phyloP scores from a whole-genome alignment of 805 yeast genomes.

The Myxozyma neotropica region DNA sequence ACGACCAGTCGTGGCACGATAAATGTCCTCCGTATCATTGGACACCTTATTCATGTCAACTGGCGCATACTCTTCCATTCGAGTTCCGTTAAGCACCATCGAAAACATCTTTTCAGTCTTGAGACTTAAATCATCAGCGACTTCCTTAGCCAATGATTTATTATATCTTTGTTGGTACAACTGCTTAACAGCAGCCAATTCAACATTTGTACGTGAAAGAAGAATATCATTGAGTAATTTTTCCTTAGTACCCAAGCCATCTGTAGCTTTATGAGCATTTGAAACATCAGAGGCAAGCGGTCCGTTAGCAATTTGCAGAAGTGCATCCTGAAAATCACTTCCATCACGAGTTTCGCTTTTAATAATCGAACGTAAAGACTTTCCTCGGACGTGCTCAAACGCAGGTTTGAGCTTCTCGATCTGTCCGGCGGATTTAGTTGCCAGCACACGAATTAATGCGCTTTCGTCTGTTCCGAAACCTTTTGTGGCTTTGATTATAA shows the following conservation, averaged over 20 bases:
- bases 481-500: slow-evolving; percentile 33
- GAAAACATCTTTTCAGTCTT: slow-evolving; percentile 33
- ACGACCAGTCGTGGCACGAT: slow-evolving; percentile 28
- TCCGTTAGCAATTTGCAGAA: slow-evolving; percentile 29
- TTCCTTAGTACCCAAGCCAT: slow-evolving; percentile 35
- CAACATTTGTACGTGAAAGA: slow-evolving; percentile 32
- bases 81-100: slow-evolving; percentile 27
- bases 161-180: slow-evolving; percentile 28
- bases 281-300: slow-evolving; percentile 35
- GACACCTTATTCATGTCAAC: slow-evolving; percentile 24
- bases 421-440: slow-evolving; percentile 28
- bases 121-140: slow-evolving; percentile 33
- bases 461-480: slow-evolving; percentile 38
- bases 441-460: slow-evolving; percentile 28
- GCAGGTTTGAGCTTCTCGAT: slow-evolving; percentile 26
- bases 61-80: slow-evolving; percentile 31
- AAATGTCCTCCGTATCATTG: slow-evolving; percentile 31
- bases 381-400: slow-evolving; percentile 26
- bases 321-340: slow-evolving; percentile 29
- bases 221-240: slow-evolving; percentile 33
- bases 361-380: slow-evolving; percentile 27
- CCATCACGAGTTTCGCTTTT: slow-evolving; percentile 33
- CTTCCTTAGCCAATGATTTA: slow-evolving; percentile 26
- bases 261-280: slow-evolving; percentile 28
- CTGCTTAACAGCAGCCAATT: slow-evolving; percentile 32